A percentile compares a stretch with the other conserved stretches of the same genome.
Evolutionary conservation across 208 protist species (phyloP).

Genomic region (Trypanosoma cruzi): DNA sequence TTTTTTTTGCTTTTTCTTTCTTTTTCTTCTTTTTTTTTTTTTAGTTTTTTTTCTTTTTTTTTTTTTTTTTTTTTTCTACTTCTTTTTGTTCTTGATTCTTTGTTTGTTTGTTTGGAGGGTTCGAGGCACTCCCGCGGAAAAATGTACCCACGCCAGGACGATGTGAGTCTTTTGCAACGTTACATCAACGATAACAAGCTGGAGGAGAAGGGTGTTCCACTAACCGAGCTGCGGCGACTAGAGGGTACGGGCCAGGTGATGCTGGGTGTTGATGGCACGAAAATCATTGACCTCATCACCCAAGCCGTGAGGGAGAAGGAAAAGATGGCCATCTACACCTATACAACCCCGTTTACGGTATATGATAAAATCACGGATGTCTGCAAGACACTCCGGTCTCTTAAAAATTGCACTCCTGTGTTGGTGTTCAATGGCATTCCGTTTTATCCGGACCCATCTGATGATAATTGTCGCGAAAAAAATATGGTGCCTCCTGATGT

Average conservation of each 20-base stretch:
- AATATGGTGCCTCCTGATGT: conserved; percentile 9
- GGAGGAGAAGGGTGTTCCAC: conserved; percentile 60
- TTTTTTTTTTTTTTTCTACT: conserved; percentile 22
- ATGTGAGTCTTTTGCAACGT: conserved; percentile 44
- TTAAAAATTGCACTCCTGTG: conserved; percentile 27
- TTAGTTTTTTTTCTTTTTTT: conserved; percentile 15
- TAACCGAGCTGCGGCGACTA: conserved; percentile 47
- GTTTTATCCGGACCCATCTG: conserved; percentile 20
- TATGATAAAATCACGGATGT: conserved; percentile 60
- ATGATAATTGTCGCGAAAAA: conserved; percentile 22
- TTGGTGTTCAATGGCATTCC: conserved; percentile 34
- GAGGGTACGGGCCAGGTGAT: conserved; percentile 53
- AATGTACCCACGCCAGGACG: conserved; percentile 31
- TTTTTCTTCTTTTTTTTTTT: conserved; percentile 15
- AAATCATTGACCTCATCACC: conserved; percentile 76
- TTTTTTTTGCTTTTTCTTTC: too few species aligned
- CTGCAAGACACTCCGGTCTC: conserved; percentile 10
- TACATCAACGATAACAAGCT: conserved; percentile 68
- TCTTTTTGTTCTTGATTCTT: conserved; percentile 21
- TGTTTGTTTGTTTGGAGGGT: conserved; percentile 16
- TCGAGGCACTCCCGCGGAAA: background rate
- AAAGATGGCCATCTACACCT: conserved; percentile 70
- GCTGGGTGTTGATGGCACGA: conserved; percentile 81
- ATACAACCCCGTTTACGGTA: conserved; percentile 58
- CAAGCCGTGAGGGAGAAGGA: conserved; percentile 52